Conservation (phyloP, 2,329 filamentous ascomycete species). For the Biscogniauxia mediterranea region DNA sequence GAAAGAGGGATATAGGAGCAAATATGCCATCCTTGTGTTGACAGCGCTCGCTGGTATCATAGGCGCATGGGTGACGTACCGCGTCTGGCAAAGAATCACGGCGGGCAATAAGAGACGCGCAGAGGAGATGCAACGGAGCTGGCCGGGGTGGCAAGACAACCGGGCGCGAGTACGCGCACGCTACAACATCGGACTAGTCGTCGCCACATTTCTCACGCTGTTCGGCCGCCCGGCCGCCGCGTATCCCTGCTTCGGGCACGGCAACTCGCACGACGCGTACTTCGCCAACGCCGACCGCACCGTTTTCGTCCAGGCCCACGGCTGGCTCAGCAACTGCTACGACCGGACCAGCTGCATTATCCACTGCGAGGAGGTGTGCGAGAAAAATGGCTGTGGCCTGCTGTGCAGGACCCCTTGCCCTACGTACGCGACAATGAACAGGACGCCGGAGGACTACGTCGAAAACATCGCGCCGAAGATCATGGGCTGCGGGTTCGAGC, state of each 20-base stretch:
- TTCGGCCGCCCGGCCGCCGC: background rate
- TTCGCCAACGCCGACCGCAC: conserved; percentile 8
- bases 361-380: background rate
- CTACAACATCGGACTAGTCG: background rate
- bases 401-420: background rate
- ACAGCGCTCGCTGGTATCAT: conserved; percentile 1
- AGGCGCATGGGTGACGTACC: background rate
- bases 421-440: background rate
- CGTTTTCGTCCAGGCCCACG: conserved; percentile 6
- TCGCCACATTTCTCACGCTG: background rate
- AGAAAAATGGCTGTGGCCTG: background rate
- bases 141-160: background rate
- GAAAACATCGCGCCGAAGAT: background rate
- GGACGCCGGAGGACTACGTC: background rate
- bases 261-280: background rate
- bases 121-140: background rate
- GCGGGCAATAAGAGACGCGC: background rate
- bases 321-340: conserved; percentile 11
- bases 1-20: background rate
- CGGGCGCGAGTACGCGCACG: background rate
- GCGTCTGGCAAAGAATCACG: background rate
- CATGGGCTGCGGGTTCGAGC: conserved; percentile 2
- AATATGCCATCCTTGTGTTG: conserved; percentile 3
- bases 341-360: background rate
- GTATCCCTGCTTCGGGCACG: background rate